These are phyloP conservation scores for Gillenia trifoliata DNA, from an alignment of 306 rosid species.

Conservation along the genomic window DNA sequence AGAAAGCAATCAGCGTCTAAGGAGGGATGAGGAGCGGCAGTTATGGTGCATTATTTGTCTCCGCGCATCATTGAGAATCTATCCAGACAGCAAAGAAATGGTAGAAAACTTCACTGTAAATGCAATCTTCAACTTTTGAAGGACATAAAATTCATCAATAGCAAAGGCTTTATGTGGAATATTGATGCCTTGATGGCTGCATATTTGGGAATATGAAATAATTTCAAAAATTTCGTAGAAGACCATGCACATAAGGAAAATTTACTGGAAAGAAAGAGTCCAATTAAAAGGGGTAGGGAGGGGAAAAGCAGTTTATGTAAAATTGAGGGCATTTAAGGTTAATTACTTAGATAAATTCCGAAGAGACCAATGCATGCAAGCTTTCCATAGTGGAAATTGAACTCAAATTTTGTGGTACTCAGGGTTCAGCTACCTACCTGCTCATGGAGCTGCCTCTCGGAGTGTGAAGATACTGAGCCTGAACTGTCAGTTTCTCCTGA, in stretches of 20 bases:
- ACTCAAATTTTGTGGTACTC: neutral
- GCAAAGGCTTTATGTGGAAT: neutral
- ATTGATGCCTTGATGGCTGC: slow-evolving; percentile 1
- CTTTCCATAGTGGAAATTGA: neutral
- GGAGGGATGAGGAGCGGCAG: neutral
- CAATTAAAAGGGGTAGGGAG: neutral
- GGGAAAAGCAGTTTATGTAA: neutral
- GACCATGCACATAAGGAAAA: neutral
- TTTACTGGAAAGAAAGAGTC: neutral
- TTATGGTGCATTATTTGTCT: neutral
- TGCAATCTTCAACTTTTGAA: neutral
- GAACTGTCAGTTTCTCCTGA: slow-evolving; percentile 76
- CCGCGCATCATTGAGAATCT: neutral
- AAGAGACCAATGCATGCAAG: neutral
- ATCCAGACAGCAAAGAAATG: neutral
- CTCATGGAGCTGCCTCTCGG: slow-evolving; percentile 72
- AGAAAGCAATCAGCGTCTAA: slow-evolving; percentile 6
- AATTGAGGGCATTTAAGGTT: neutral
- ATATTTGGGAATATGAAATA: neutral
- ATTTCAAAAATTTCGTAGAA: neutral
- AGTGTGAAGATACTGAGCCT: slow-evolving; percentile 73
- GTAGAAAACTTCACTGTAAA: neutral
- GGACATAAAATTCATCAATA: neutral
- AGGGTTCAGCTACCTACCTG: slow-evolving; percentile 44
- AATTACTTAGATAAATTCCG: neutral